Percentiles rank a stretch among this genome's conserved stretches.
Conservation (phyloP, 2,329 filamentous ascomycete species). For the Thielaviopsis musarum region DNA sequence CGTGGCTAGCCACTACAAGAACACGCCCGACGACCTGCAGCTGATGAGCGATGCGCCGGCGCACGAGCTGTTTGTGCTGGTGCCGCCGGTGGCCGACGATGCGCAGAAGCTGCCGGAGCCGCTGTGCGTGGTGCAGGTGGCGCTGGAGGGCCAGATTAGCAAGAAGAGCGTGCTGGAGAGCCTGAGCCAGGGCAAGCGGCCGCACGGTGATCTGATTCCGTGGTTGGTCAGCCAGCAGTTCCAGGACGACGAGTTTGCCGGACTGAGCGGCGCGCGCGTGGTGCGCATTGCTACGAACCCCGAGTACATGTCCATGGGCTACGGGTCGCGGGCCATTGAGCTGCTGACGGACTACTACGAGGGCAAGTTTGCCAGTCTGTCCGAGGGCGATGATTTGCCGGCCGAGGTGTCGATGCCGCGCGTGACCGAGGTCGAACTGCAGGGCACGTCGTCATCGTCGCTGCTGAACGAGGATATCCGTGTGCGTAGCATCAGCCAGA, state of each 20-base stretch:
- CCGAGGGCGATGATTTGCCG: slow-evolving; percentile 45
- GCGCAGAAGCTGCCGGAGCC: slow-evolving; percentile 74
- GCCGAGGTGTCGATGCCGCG: slow-evolving; percentile 50
- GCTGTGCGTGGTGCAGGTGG: slow-evolving; percentile 84
- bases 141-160: slow-evolving; percentile 89
- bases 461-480: slow-evolving; percentile 78
- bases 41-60: slow-evolving; percentile 96
- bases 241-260: slow-evolving; percentile 91
- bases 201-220: slow-evolving; percentile 84
- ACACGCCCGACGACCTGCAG: slow-evolving; percentile 94
- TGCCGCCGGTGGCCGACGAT: slow-evolving; percentile 65
- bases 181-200: slow-evolving; percentile 73
- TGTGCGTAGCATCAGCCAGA: slow-evolving; percentile 73
- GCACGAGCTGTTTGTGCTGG: slow-evolving; percentile 88
- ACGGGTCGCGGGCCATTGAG: slow-evolving; percentile 75
- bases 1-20: slow-evolving; percentile 95
- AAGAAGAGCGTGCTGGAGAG: slow-evolving; percentile 81
- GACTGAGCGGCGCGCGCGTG: slow-evolving; percentile 76
- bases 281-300: slow-evolving; percentile 95
- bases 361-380: slow-evolving; percentile 73
- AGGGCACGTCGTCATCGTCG: slow-evolving; percentile 50
- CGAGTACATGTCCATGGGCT: slow-evolving; percentile 83
- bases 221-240: slow-evolving; percentile 98
- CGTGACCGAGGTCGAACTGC: slow-evolving; percentile 68
- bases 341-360: slow-evolving; percentile 87